Evolutionary conservation across 148 eudicot species (phyloP).

Genomic region (Simmondsia chinensis): DNA sequence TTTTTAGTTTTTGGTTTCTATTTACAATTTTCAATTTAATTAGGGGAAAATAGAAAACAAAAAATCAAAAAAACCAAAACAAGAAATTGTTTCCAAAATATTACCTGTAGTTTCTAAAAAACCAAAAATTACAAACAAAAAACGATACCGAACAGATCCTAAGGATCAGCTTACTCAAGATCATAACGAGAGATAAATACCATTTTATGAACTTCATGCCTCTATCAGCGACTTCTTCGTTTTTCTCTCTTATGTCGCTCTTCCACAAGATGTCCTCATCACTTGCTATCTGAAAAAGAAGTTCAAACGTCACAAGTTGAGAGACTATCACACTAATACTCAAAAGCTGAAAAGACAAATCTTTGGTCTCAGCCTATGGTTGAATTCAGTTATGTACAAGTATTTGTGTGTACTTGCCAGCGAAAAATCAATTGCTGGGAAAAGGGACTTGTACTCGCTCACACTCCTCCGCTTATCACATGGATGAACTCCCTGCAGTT

Average conservation of each 20-base stretch:
- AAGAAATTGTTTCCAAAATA: too few species aligned
- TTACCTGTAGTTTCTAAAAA: neutral
- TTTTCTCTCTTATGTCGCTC: constrained; percentile 47
- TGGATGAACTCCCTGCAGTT: constrained; percentile 82
- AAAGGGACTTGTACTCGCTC: constrained; percentile 50
- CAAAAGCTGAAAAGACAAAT: neutral
- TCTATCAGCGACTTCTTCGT: constrained; percentile 59
- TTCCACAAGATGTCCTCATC: constrained; percentile 68
- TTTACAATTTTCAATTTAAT: too few species aligned
- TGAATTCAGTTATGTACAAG: neutral
- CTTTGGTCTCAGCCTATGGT: neutral
- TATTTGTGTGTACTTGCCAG: constrained; percentile 38
- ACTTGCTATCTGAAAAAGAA: constrained; percentile 56
- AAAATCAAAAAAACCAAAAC: too few species aligned
- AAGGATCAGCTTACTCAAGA: too few species aligned
- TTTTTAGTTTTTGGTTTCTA: too few species aligned
- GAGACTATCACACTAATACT: neutral
- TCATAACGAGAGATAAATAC: constrained; percentile 18
- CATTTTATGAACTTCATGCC: constrained; percentile 79
- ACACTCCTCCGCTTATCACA: constrained; percentile 82
- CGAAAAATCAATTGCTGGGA: constrained; percentile 92
- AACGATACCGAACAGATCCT: too few species aligned
- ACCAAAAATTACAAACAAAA: neutral
- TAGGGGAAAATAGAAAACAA: too few species aligned
- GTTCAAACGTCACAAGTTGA: neutral